A percentile compares a stretch with the other conserved stretches of the same genome.
These are phyloP conservation scores for Postia placenta DNA, from an alignment of 768 basidiomycete species.

Conservation along the genomic window DNA sequence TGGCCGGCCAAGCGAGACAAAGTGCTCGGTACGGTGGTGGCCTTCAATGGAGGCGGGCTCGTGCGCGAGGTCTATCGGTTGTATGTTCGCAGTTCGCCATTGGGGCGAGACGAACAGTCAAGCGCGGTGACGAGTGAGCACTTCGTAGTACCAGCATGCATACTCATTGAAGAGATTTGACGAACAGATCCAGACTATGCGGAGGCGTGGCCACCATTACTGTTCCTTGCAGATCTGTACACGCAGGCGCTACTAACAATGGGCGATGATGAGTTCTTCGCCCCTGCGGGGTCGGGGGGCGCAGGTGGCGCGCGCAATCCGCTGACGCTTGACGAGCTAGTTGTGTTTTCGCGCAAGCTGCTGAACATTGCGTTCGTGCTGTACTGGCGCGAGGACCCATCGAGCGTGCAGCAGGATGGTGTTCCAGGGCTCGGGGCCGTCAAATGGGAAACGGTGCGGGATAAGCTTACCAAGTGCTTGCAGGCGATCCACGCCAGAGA, in stretches of 20 bases:
- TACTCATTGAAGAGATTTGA: conserved; percentile 2
- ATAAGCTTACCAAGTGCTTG: conserved; percentile 72
- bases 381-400: conserved; percentile 56
- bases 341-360: conserved; percentile 67
- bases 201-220: conserved; percentile 56
- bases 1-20: conserved; percentile 57
- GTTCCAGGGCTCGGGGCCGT: conserved; percentile 34
- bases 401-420: conserved; percentile 32
- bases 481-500: conserved; percentile 84
- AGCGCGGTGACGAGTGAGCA: conserved; percentile 34
- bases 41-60: conserved; percentile 51
- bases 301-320: conserved; percentile 55
- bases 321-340: conserved; percentile 75
- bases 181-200: conserved; percentile 38
- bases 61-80: conserved; percentile 72
- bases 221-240: conserved; percentile 80
- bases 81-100: conserved; percentile 50
- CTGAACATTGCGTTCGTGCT: conserved; percentile 81
- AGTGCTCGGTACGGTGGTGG: conserved; percentile 49
- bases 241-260: conserved; percentile 81
- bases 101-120: conserved; percentile 52
- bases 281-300: conserved; percentile 25
- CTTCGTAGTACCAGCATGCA: no score
- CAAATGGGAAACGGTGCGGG: conserved; percentile 66
- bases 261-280: conserved; percentile 97